These are phyloP conservation scores for Debaryomyces udenii DNA, from an alignment of 1,139 yeast species.

Conservation along the genomic window DNA sequence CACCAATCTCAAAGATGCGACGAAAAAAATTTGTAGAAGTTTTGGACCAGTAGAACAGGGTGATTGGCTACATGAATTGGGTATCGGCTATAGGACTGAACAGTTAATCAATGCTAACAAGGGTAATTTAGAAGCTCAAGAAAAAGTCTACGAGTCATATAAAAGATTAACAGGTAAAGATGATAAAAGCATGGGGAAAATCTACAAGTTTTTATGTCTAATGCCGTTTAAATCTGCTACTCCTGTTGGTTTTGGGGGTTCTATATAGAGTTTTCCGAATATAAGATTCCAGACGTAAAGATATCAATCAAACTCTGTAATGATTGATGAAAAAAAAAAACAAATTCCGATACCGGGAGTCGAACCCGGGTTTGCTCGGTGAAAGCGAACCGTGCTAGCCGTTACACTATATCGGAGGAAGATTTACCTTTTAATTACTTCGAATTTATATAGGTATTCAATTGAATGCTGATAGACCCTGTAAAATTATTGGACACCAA, in stretches of 20 bases:
- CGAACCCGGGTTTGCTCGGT: conserved; percentile 85
- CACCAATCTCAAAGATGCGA: conserved; percentile 46
- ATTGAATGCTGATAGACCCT: not conserved
- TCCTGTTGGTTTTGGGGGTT: conserved; percentile 41
- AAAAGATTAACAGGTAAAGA: conserved; percentile 65
- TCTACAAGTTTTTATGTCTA: conserved; percentile 72
- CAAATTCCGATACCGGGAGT: conserved; percentile 74
- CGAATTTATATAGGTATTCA: too few relatives aligned
- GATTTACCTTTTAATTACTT: not conserved
- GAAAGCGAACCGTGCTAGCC: conserved; percentile 85
- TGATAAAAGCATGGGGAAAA: conserved; percentile 71
- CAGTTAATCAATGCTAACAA: conserved; percentile 44
- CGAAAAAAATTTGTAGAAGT: conserved; percentile 25
- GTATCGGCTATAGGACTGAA: conserved; percentile 72
- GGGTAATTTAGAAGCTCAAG: conserved; percentile 37
- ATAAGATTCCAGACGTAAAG: too few relatives aligned
- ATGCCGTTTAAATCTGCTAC: conserved; percentile 48
- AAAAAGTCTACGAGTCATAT: conserved; percentile 59
- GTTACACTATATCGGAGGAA: conserved; percentile 72
- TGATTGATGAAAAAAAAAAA: not conserved
- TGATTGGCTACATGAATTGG: conserved; percentile 76
- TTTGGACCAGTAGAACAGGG: conserved; percentile 77
- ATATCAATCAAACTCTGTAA: too few relatives aligned
- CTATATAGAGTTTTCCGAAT: conserved; percentile 7
- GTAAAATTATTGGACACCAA: too few relatives aligned